A percentile compares a stretch with the other conserved stretches of the same genome.
Evolutionary conservation across 768 basidiomycete species (phyloP).

Genomic region (Kwoniella europaea): DNA sequence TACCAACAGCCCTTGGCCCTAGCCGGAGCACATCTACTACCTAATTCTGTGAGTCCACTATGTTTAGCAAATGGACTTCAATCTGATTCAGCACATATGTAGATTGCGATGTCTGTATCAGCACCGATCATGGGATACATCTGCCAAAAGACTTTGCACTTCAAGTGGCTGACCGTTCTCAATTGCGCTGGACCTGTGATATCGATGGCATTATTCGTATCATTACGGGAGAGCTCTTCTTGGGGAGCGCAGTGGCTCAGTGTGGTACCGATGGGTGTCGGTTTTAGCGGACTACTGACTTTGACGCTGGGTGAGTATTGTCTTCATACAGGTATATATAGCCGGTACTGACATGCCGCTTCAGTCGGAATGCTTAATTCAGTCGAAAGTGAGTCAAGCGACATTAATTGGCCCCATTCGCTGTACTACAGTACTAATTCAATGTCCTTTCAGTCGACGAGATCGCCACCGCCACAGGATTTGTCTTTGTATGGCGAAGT

Average conservation of each 20-base stretch:
- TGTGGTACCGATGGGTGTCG: constrained; percentile 27
- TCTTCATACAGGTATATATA: neutral
- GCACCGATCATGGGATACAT: constrained; percentile 25
- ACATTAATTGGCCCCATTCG: too few relatives aligned
- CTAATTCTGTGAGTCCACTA: constrained; percentile 17
- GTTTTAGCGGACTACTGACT: constrained; percentile 24
- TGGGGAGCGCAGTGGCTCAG: constrained; percentile 23
- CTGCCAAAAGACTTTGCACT: constrained; percentile 22
- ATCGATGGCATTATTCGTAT: constrained; percentile 20
- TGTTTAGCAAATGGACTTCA: neutral
- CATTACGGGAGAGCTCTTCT: constrained; percentile 10
- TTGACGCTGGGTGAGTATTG: constrained; percentile 21
- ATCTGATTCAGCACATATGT: neutral
- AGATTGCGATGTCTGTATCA: constrained; percentile 24
- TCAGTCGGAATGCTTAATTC: constrained; percentile 26
- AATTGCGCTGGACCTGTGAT: constrained; percentile 29
- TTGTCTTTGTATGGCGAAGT: constrained; percentile 27
- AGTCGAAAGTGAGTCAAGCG: constrained; percentile 21
- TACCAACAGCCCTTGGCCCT: constrained; percentile 24
- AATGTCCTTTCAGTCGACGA: constrained; percentile 12
- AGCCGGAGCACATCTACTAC: constrained; percentile 31
- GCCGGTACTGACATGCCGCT: neutral
- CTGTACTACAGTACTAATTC: neutral
- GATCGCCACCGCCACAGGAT: constrained; percentile 28
- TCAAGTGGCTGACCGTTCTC: constrained; percentile 28